phyloP scores from a whole-genome alignment of 1,139 yeast species.

The Lodderomyces oxycetoniae region DNA sequence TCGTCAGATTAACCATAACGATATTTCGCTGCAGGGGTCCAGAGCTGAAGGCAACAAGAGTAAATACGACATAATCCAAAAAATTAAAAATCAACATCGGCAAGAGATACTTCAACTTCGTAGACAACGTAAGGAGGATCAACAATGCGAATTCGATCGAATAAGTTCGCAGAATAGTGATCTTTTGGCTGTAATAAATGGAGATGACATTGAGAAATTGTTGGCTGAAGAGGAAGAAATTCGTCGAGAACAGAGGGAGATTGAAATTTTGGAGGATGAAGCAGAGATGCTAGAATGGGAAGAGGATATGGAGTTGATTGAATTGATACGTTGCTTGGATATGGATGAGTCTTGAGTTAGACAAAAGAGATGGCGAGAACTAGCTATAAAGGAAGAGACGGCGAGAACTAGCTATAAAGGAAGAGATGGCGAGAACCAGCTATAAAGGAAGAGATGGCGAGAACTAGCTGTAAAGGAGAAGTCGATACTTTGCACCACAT shows the following conservation, averaged over 20 bases:
- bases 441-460: too few species aligned
- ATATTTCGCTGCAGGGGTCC: background rate
- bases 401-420: too few species aligned
- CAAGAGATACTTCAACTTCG: slow-evolving; percentile 20
- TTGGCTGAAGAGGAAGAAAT: slow-evolving; percentile 27
- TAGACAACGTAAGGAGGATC: slow-evolving; percentile 24
- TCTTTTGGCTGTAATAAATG: slow-evolving; percentile 15
- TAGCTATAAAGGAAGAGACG: too few species aligned
- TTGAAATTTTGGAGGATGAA: slow-evolving; percentile 9
- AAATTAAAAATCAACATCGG: slow-evolving; percentile 27
- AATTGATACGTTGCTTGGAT: background rate
- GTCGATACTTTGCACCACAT: too few species aligned
- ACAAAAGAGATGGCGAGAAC: too few species aligned
- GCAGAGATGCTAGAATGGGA: slow-evolving; percentile 11
- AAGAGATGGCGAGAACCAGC: too few species aligned
- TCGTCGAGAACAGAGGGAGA: slow-evolving; percentile 5
- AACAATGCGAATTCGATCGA: slow-evolving; percentile 21
- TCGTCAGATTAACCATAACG: background rate
- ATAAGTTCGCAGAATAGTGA: slow-evolving; percentile 19
- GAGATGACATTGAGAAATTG: slow-evolving; percentile 25
- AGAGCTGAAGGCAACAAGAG: slow-evolving; percentile 21
- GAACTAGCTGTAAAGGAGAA: too few species aligned
- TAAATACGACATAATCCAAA: slow-evolving; percentile 25
- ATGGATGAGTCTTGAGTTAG: too few species aligned
- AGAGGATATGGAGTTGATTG: slow-evolving; percentile 5